A percentile compares a stretch with the other conserved stretches of the same genome.
Conservation (phyloP, 768 basidiomycete species). For the Fomitopsis pulvina region DNA sequence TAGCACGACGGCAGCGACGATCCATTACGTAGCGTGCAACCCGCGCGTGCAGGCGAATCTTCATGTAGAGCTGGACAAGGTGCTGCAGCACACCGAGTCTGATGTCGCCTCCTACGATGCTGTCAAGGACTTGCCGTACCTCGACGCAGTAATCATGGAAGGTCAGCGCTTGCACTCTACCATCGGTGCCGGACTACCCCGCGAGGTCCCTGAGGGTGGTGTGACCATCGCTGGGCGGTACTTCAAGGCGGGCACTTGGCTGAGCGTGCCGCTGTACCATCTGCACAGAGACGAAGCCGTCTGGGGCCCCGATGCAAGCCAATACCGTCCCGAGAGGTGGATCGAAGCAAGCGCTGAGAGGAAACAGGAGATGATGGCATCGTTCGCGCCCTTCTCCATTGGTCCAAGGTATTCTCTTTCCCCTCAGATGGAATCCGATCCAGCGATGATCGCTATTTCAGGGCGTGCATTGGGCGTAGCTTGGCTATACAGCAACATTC, state of each 20-base stretch:
- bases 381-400: slow-evolving; percentile 12
- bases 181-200: slow-evolving; percentile 22
- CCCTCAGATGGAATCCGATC: too few species aligned
- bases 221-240: slow-evolving; percentile 14
- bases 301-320: slow-evolving; percentile 15
- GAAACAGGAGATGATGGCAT: slow-evolving; percentile 1
- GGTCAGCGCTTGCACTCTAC: slow-evolving; percentile 24
- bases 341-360: slow-evolving; percentile 7
- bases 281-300: slow-evolving; percentile 10
- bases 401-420: slow-evolving; percentile 6
- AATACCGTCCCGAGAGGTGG: slow-evolving; percentile 20
- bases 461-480: slow-evolving; percentile 6
- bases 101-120: not conserved
- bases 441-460: too few species aligned
- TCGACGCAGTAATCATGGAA: slow-evolving; percentile 27
- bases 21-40: slow-evolving; percentile 2
- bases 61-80: slow-evolving; percentile 7
- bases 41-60: slow-evolving; percentile 2
- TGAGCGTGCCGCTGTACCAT: slow-evolving; percentile 16
- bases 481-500: slow-evolving; percentile 23
- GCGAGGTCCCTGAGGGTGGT: slow-evolving; percentile 20
- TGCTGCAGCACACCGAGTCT: not conserved
- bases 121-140: slow-evolving; percentile 12
- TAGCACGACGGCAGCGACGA: slow-evolving; percentile 1
- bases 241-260: slow-evolving; percentile 18